phyloP scores from a whole-genome alignment of 768 basidiomycete genomes.

The Suillus hirtellus region DNA sequence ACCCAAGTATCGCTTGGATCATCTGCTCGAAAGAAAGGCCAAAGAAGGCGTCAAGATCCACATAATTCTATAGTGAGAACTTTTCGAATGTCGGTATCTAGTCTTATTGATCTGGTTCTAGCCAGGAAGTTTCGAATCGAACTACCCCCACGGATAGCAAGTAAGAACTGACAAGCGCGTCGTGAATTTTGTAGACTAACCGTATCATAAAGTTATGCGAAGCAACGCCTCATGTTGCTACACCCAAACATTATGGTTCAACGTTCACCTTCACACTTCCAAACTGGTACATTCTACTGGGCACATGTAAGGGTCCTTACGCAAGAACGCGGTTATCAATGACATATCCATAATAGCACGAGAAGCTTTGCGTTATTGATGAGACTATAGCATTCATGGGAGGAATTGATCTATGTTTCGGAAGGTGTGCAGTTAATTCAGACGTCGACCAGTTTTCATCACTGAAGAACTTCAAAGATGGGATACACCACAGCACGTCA shows the following conservation, averaged over 20 bases:
- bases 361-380: slow-evolving; percentile 97
- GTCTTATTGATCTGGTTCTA: slow-evolving; percentile 31
- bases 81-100: neutral
- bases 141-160: slow-evolving; percentile 95
- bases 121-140: slow-evolving; percentile 92
- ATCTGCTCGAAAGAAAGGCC: slow-evolving; percentile 84
- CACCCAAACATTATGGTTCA: slow-evolving; percentile 96
- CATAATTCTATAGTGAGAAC: slow-evolving; percentile 85
- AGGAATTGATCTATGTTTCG: slow-evolving; percentile 92
- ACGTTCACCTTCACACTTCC: slow-evolving; percentile 95
- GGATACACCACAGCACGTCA: slow-evolving; percentile 94
- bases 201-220: slow-evolving; percentile 65
- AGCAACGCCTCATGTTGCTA: slow-evolving; percentile 72
- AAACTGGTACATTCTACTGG: slow-evolving; percentile 98
- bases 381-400: slow-evolving; percentile 98
- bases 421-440: slow-evolving; percentile 47
- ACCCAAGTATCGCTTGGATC: slow-evolving; percentile 85
- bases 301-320: slow-evolving; percentile 70
- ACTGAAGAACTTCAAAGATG: slow-evolving; percentile 50
- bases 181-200: neutral
- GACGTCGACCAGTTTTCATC: neutral
- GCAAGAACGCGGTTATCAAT: slow-evolving; percentile 3
- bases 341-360: slow-evolving; percentile 59
- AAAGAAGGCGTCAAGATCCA: slow-evolving; percentile 95
- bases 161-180: slow-evolving; percentile 40